These are phyloP conservation scores for Neurospora sublineolata DNA, from an alignment of 495 filamentous ascomycete species.

Conservation along the genomic window DNA sequence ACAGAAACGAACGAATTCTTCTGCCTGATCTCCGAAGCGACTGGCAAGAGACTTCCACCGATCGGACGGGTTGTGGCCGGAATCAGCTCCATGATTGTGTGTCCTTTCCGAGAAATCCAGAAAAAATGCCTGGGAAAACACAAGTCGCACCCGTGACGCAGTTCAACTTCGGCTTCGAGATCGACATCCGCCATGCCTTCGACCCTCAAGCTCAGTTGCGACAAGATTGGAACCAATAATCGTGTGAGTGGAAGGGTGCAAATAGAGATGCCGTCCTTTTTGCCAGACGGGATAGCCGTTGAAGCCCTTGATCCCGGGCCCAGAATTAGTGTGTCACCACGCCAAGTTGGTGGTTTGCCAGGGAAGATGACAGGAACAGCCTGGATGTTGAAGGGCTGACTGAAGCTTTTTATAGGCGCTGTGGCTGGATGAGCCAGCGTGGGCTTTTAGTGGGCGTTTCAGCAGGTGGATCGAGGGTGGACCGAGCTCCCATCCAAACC, in stretches of 20 bases:
- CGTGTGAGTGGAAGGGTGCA: not conserved
- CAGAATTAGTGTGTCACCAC: not conserved
- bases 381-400: not conserved
- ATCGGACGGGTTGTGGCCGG: not conserved
- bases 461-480: not conserved
- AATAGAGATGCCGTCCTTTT: not conserved
- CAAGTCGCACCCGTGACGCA: not conserved
- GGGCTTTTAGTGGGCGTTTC: not conserved
- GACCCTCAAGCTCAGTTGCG: not conserved
- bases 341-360: not conserved
- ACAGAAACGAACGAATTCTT: not conserved
- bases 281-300: not conserved
- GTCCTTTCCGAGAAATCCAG: not conserved
- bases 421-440: not conserved
- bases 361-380: not conserved
- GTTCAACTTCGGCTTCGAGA: not conserved
- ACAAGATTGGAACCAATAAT: not conserved
- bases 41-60: not conserved
- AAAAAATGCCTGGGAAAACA: not conserved
- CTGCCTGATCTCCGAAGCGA: not conserved
- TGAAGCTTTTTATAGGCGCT: not conserved
- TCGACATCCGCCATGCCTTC: not conserved
- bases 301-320: not conserved
- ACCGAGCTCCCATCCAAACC: not conserved
- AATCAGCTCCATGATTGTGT: not conserved